phyloP scores from a whole-genome alignment of 495 filamentous ascomycete genomes.

The Penicillium chermesinum region DNA sequence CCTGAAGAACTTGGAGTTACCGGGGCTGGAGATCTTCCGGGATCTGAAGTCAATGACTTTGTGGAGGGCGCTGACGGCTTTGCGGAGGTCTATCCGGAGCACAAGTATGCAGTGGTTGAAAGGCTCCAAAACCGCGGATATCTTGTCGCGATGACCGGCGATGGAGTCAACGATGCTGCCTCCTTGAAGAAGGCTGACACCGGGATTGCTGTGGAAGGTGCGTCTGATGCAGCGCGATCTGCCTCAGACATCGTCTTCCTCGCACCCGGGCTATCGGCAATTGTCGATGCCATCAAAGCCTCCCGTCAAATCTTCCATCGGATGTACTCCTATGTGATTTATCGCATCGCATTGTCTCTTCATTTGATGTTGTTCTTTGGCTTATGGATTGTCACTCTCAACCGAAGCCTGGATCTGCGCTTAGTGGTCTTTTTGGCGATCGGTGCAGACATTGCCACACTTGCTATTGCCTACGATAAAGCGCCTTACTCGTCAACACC shows the following conservation, averaged over 20 bases:
- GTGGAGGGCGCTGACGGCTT: constrained; percentile 94
- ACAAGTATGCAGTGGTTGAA: constrained; percentile 96
- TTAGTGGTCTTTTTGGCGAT: constrained; percentile 91
- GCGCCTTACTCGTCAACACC: constrained; percentile 80
- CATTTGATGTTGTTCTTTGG: constrained; percentile 87
- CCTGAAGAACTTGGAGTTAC: constrained; percentile 79
- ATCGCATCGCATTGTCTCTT: constrained; percentile 88
- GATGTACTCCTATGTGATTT: constrained; percentile 95
- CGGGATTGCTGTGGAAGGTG: constrained; percentile 85
- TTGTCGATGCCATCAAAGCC: constrained; percentile 89
- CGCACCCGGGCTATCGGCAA: constrained; percentile 83
- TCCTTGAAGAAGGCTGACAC: constrained; percentile 92
- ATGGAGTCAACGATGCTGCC: constrained; percentile 95
- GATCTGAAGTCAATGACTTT: constrained; percentile 89
- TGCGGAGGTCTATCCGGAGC: constrained; percentile 90
- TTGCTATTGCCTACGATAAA: constrained; percentile 91
- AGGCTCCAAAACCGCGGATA: constrained; percentile 93
- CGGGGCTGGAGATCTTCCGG: constrained; percentile 85
- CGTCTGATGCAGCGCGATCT: constrained; percentile 86
- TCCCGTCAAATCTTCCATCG: constrained; percentile 95
- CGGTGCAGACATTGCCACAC: constrained; percentile 88
- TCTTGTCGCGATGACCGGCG: constrained; percentile 96
- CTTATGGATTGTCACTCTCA: constrained; percentile 83
- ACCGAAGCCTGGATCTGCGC: constrained; percentile 76
- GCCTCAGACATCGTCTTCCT: constrained; percentile 94